Percentiles rank a stretch among this genome's conserved stretches.
Conservation (phyloP, 2,329 filamentous ascomycete genomes). For the Scopulariopsis brevicaulis region DNA sequence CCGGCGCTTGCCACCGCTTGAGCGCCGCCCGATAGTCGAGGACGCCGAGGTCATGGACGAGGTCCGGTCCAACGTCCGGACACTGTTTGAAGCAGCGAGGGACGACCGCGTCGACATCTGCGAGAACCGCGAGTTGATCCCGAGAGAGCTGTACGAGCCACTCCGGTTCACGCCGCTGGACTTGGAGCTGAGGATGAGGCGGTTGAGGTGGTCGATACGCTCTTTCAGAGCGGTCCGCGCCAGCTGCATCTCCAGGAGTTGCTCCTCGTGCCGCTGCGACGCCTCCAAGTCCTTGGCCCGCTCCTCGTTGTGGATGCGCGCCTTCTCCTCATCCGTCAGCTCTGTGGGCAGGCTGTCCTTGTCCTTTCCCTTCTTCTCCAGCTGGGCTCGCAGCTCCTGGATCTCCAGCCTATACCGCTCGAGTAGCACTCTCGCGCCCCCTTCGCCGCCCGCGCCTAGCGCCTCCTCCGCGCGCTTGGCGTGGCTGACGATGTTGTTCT, state of each 20-base stretch:
- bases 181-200: constrained; percentile 89
- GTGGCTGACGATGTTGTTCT: constrained; percentile 96
- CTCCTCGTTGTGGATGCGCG: constrained; percentile 59
- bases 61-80: constrained; percentile 46
- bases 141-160: constrained; percentile 58
- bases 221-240: constrained; percentile 93
- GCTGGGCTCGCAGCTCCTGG: constrained; percentile 63
- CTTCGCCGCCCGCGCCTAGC: constrained; percentile 67
- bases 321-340: constrained; percentile 42
- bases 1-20: constrained; percentile 28
- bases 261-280: constrained; percentile 82
- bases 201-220: constrained; percentile 92
- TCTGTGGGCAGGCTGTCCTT: constrained; percentile 33
- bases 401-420: constrained; percentile 95
- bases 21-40: constrained; percentile 46
- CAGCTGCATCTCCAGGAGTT: constrained; percentile 97
- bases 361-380: constrained; percentile 70
- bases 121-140: constrained; percentile 51
- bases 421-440: constrained; percentile 73
- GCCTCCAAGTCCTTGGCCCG: constrained; percentile 67
- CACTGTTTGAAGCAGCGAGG: not conserved
- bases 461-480: constrained; percentile 93
- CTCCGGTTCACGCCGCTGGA: constrained; percentile 84
- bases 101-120: constrained; percentile 39
- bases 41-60: constrained; percentile 55